These are phyloP conservation scores for Fusarium protoensiforme DNA, from an alignment of 2,329 filamentous ascomycete species.

Conservation along the genomic window DNA sequence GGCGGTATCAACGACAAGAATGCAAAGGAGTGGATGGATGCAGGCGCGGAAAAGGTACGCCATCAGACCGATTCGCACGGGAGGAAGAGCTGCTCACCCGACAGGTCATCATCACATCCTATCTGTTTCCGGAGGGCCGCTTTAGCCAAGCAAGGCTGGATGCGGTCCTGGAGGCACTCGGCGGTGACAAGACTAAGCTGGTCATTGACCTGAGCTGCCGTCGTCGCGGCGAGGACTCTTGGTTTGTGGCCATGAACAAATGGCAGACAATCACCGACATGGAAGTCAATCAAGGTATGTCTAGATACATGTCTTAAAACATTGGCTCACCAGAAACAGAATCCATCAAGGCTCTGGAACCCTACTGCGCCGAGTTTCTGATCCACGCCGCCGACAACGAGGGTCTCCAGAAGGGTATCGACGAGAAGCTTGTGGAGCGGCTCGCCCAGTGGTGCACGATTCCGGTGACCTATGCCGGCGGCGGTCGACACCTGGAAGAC, in stretches of 20 bases:
- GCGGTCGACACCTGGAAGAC: conserved; percentile 85
- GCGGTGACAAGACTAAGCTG: conserved; percentile 79
- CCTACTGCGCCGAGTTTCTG: conserved; percentile 95
- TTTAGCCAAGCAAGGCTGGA: conserved; percentile 84
- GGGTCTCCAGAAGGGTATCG: conserved; percentile 90
- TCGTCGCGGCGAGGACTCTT: conserved; percentile 74
- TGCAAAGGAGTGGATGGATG: conserved; percentile 85
- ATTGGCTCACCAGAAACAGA: conserved; percentile 60
- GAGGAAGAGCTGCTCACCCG: conserved; percentile 3
- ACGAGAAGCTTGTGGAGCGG: conserved; percentile 81
- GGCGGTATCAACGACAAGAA: conserved; percentile 93
- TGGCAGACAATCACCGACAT: conserved; percentile 99
- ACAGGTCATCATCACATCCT: conserved; percentile 97
- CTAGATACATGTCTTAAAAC: neutral
- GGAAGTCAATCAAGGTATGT: conserved; percentile 84
- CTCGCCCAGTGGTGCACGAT: conserved; percentile 89
- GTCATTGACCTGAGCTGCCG: conserved; percentile 97
- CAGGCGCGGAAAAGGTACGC: conserved; percentile 86
- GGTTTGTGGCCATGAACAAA: conserved; percentile 99
- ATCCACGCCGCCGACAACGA: conserved; percentile 98
- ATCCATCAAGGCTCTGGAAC: conserved; percentile 82
- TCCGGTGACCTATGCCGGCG: conserved; percentile 95
- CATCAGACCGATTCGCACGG: neutral
- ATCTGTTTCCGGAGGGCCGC: conserved; percentile 84
- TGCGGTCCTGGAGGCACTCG: conserved; percentile 77